These are phyloP conservation scores for Coccomyxa sp. DNA, from an alignment of 139 green algal species.

Conservation along the genomic window DNA sequence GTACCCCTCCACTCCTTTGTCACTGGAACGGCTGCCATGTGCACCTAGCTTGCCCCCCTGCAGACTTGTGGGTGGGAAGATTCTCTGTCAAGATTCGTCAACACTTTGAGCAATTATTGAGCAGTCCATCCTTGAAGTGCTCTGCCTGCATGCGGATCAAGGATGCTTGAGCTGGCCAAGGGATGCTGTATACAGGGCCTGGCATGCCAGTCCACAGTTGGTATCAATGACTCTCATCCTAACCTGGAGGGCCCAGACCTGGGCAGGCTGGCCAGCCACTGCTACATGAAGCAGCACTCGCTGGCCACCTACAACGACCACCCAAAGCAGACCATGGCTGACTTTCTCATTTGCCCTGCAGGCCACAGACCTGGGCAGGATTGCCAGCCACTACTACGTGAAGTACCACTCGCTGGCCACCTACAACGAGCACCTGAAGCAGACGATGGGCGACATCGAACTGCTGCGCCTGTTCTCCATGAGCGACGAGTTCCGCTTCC, in stretches of 20 bases:
- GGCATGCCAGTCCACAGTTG: no score
- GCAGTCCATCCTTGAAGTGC: no score
- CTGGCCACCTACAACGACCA: constrained; percentile 95
- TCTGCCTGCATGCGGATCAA: no score
- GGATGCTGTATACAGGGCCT: no score
- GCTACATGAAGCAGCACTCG: constrained; percentile 94
- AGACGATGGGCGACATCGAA: constrained; percentile 98
- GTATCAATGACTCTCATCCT: not conserved
- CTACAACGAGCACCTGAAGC: constrained; percentile 96
- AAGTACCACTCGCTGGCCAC: constrained; percentile 87
- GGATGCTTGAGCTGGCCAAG: no score
- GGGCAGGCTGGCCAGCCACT: constrained; percentile 92
- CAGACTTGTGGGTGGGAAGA: no score
- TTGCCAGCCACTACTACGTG: constrained; percentile 98
- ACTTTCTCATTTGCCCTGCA: constrained; percentile 29
- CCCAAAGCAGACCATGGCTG: constrained; percentile 94
- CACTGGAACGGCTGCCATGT: no score
- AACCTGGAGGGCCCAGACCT: constrained; percentile 90
- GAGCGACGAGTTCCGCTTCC: constrained; percentile 22
- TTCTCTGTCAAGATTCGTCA: no score
- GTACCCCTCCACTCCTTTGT: constrained; percentile 27
- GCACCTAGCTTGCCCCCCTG: no score
- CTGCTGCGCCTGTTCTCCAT: constrained; percentile 89
- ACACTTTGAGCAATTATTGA: no score
- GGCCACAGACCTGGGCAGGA: constrained; percentile 89